Evolutionary conservation across 2,329 filamentous ascomycete genomes (phyloP).

Genomic region (Fusarium mundagurra): DNA sequence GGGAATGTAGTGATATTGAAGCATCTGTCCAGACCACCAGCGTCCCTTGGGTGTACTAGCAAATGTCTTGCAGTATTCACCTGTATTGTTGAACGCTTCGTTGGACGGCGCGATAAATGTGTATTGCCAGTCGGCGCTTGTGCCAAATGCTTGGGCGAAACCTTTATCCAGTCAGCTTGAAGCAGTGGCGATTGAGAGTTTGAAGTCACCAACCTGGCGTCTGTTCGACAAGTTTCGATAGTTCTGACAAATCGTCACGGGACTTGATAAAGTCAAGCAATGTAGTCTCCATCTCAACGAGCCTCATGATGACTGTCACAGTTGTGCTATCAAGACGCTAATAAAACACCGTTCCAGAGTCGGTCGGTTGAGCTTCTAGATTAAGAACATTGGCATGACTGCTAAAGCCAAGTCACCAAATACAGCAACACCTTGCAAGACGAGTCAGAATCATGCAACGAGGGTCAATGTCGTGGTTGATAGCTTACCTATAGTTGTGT

Average conservation of each 20-base stretch:
- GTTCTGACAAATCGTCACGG: neutral
- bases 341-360: too few relatives aligned
- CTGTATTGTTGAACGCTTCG: neutral
- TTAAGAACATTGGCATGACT: neutral
- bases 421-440: neutral
- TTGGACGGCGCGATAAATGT: neutral
- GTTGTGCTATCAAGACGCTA: too few relatives aligned
- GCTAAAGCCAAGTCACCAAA: neutral
- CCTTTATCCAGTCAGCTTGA: neutral
- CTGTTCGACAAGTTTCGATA: neutral
- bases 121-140: neutral
- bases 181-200: rapidly evolving
- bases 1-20: neutral
- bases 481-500: neutral
- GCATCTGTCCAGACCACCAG: neutral
- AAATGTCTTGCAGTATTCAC: neutral
- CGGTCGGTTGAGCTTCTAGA: too few relatives aligned
- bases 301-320: too few relatives aligned
- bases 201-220: neutral
- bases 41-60: neutral
- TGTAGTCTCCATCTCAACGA: neutral
- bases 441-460: neutral
- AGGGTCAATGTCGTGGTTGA: neutral
- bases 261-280: neutral
- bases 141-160: neutral